Base-by-base conservation (phyloP, 768 basidiomycete genomes). In the Serendipita indica region DNA sequence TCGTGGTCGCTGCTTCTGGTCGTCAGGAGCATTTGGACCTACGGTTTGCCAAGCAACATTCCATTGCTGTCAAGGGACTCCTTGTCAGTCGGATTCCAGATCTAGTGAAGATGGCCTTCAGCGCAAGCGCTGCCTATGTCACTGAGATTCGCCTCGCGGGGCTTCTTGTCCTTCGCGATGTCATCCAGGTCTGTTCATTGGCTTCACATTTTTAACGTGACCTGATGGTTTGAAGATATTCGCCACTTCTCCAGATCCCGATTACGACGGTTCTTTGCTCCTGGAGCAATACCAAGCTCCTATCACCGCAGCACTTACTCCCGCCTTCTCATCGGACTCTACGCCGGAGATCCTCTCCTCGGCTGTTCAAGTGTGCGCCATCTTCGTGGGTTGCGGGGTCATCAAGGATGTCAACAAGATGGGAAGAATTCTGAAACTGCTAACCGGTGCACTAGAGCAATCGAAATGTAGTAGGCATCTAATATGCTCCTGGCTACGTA, bases 261-360 rank as follows among this genome's bases (percentile, higher is more conserved):
- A 91, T 57, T 98, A 90, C 64, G 86, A 89, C 33, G 89, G 89
- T 60, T 82, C 88, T 0, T 74, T 93, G 3, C 74, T 99, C 2
- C 79, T 99, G 12, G 94, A 99, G 67, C 96, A 99, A 68, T 87
- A 96, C 69, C 96, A 99, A 71, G 94, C 96, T 0, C 94, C 96
- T 0, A 94, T 99, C 61, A 96, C 94, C 1, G 91, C 96, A 18
- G 96, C 96, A 0, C 76, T 98, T 16, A 98, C 94, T 0, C 94
- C 96, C 0, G 92, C 93, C 0, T 98, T 99, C 66, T 91, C 90
- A 1, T 78, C 89, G 0, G 96, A 98, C 67, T 89, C 92, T 0
- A 90, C 91, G 0, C 94, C 94, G 0, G 94, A 99, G 67, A 93
- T 98, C 32, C 67, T 97, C 37, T 89, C 93, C 0, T 84, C 88